A percentile compares a stretch with the other conserved stretches of the same genome.
These are phyloP conservation scores for Spergularia azorica DNA, from an alignment of 179 eudicot genomes.

Conservation along the genomic window DNA sequence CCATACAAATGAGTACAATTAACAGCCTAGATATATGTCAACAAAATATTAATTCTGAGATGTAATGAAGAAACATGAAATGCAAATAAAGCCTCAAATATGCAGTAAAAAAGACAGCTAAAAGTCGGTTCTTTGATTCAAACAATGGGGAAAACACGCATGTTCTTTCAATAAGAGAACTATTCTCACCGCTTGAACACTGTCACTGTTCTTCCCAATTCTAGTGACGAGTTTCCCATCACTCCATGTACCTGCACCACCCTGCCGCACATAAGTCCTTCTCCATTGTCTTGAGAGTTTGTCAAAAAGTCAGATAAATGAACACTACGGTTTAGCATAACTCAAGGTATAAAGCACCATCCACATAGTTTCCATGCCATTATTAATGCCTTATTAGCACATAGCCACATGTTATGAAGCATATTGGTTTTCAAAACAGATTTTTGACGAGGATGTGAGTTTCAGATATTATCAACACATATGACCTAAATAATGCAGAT, in stretches of 20 bases:
- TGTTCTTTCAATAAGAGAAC: conserved; percentile 12
- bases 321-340: not conserved
- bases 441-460: not conserved
- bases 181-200: conserved; percentile 76
- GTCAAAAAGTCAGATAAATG: too few species aligned
- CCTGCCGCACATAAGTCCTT: conserved; percentile 96
- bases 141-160: not conserved
- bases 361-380: not conserved
- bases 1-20: too few species aligned
- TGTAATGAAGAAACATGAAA: too few species aligned
- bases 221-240: conserved; percentile 98
- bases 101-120: too few species aligned
- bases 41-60: too few species aligned
- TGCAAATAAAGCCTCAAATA: too few species aligned
- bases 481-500: not conserved
- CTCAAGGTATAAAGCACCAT: not conserved
- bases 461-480: not conserved
- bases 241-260: conserved; percentile 99
- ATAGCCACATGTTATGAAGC: not conserved
- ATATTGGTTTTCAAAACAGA: not conserved
- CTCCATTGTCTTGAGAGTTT: conserved; percentile 31
- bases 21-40: too few species aligned
- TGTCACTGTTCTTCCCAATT: conserved; percentile 85
- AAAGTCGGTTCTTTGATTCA: too few species aligned
- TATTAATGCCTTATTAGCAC: not conserved